Evolutionary conservation across 768 basidiomycete species (phyloP), one percentile per base, ranked within the genome.

Genomic region (Phanerochaete carnosa): DNA sequence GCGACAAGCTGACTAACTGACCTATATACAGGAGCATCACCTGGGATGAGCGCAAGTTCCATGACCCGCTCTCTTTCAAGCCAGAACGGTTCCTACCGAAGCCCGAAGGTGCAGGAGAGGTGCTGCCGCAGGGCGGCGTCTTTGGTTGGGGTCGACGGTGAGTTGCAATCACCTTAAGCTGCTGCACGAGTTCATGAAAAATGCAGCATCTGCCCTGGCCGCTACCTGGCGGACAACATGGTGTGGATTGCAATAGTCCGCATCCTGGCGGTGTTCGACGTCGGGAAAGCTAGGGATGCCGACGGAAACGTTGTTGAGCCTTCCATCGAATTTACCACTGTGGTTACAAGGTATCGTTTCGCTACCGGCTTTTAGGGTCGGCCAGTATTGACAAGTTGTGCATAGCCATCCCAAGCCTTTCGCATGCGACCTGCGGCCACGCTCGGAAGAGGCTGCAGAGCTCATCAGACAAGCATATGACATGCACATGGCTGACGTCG

Each of bases 121-220:
- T 25, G 13, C 29, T 53, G 26, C 45, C 62, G 19, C 25, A n/a
- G 3, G 26, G 29, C 25, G 45, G 51, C 25, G 39, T 53, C 9
- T 65, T 60, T 37, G 64, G 64, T 23, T 65, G 59, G 50, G 64
- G 64, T 1, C 58, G 62, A 29, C 47, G 56, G 61, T 28, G 57
- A 29, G 79, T 79, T 63, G 72, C 73, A 67, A 79, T 35, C 33
- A 7, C 7, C 15, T 7, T 75, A 58, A 75, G 72, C 0, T 73
- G 76, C 71, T 73, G 50, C 68, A 77, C 33, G 28, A 15, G 29
- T 4, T 19, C 30, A 32, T 15, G 19, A 13, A 8, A 23, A 11
- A 6, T 15, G 55, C 8, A 59, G 64, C 25, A 61, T 66, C 9
- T 72, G 71, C 53, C 66, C 71, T 11, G 71, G 71, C 4, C 58